Base-by-base conservation (phyloP, 768 basidiomycete genomes). In the Leccinum variicolor region DNA sequence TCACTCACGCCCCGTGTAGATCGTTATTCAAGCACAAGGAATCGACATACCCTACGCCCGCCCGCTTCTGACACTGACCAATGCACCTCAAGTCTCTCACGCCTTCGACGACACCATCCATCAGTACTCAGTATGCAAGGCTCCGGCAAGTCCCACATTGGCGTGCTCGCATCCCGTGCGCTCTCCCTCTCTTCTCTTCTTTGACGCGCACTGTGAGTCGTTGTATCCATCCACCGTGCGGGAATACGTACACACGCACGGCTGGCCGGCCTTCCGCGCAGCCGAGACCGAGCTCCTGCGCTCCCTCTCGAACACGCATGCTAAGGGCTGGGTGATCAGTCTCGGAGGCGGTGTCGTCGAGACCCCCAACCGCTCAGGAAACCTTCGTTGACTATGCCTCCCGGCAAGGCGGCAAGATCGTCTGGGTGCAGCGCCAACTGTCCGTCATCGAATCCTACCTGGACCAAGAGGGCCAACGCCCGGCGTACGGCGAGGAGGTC, bases 71-170 rank as follows among this genome's bases (percentile, higher is more conserved):
- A 69, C 76, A 25, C 76, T 77, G 1, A 82, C 79, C 6, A 70
- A 77, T 50, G 81, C 77, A 60, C 77, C 76, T 25, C 23, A 58
- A 60, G 5, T 13, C 6, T 13, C 71, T 56, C 33, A 53, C 62
- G 0, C 58, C 74, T 1, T 70, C 76, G 46, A 62, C 75, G 11
- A 74, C 77, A 5, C 79, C 84, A 17, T 86, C 88, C 5, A 82
- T 94, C 62, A 73, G 97, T 26, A 98, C 98, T 94, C 62, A 73
- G 97, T 26, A 98, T 99, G 97, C 90, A 96, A 17, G 97, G 97
- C 11, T 90, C 93, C 1, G 97, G 97, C 29, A 98, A 99, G 76
- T 92, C 91, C 1, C 88, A 86, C 73, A 81, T 98, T 57, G 93
- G 95, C 15, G 76, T 81, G 54, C 76, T 94, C 31, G 94, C 92